Percentiles rank a stretch among this genome's conserved stretches.
These are phyloP conservation scores for Boletus bicolor DNA, from an alignment of 768 basidiomycete genomes.

Conservation along the genomic window DNA sequence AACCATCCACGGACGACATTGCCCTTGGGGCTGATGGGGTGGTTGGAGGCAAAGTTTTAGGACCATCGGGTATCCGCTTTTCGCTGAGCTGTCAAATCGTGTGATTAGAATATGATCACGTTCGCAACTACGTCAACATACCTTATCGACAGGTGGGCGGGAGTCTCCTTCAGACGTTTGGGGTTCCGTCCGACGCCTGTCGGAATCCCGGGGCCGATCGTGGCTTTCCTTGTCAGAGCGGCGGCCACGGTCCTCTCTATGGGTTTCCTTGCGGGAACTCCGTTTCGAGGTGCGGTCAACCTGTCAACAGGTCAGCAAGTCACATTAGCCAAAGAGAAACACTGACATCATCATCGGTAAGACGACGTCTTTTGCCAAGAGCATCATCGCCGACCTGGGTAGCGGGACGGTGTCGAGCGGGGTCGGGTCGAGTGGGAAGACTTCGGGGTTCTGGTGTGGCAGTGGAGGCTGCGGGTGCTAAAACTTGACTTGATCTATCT, in stretches of 20 bases:
- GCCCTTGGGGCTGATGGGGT: constrained; percentile 72
- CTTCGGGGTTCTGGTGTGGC: constrained; percentile 49
- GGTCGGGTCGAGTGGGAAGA: constrained; percentile 58
- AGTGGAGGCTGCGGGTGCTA: constrained; percentile 30
- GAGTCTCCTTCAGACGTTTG: constrained; percentile 51
- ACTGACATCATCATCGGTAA: constrained; percentile 72
- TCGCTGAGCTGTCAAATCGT: constrained; percentile 40
- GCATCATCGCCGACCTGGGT: constrained; percentile 53
- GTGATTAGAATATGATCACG: constrained; percentile 3
- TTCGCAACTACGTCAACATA: constrained; percentile 29
- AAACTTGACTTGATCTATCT: constrained; percentile 38
- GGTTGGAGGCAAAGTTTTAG: constrained; percentile 51
- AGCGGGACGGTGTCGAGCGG: constrained; percentile 50
- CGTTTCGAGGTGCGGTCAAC: constrained; percentile 76
- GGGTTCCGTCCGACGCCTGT: constrained; percentile 64
- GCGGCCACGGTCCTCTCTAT: constrained; percentile 71
- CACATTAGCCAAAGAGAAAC: neutral
- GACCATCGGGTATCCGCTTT: constrained; percentile 55
- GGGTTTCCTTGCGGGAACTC: constrained; percentile 73
- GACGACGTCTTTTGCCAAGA: constrained; percentile 69
- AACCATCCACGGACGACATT: constrained; percentile 52
- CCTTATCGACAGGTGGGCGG: constrained; percentile 60
- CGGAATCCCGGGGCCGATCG: constrained; percentile 64
- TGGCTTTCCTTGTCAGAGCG: constrained; percentile 68
- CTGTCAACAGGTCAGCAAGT: constrained; percentile 35